Base-by-base conservation (phyloP, 208 protist species). In the Crithidia fasciculata region DNA sequence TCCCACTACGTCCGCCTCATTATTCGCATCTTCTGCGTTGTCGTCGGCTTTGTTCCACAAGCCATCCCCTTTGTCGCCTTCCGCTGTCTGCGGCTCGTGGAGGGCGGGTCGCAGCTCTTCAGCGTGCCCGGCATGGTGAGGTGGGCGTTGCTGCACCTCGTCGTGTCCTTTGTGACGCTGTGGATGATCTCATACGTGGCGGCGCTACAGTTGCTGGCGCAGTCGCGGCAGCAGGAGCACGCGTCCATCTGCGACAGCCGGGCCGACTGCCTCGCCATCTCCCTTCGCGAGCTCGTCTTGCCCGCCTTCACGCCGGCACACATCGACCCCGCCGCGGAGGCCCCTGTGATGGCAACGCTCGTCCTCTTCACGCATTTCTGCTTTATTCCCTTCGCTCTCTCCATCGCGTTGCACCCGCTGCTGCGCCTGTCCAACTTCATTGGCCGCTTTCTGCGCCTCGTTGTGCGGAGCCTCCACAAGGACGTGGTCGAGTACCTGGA, bases 131-230 rank as follows among this genome's bases (percentile, higher is more conserved):
- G 90, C 40, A 88, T 95, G 86, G 78, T 88, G 54, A 74, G 79
- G 36, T 95, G 87, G 83, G 79, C 79, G 15, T 40, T 91, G 40
- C 37, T 84, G n/a, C 89, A 91, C 81, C 72, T 80, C 41, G 40
- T 88, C 10, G 45, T 90, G 4, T 80, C 81, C 4, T 80, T 92
- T 45, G 28, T 86, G 1, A 91, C 82, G 2, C 75, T 92, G 15
- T 95, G 85, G 85, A 92, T 92, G 87, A 85, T 92, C 44, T 57
- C 80, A 5, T 95, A 91, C 65, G 87, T 95, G 52, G 85, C 87
- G 40, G 76, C 86, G 7, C 74, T 88, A 45, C 85, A 90, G 59
- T 80, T 86, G 69, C 55, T 85, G 3, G 36, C 66, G 15, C 19
- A 74, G 18, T 36, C 68, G 9, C 12, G 19, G 37, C 44, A 59